Evolutionary conservation across 2,329 filamentous ascomycete species (phyloP), one percentile per base, ranked within the genome.

Genomic region (Intubia oerlemansii): DNA sequence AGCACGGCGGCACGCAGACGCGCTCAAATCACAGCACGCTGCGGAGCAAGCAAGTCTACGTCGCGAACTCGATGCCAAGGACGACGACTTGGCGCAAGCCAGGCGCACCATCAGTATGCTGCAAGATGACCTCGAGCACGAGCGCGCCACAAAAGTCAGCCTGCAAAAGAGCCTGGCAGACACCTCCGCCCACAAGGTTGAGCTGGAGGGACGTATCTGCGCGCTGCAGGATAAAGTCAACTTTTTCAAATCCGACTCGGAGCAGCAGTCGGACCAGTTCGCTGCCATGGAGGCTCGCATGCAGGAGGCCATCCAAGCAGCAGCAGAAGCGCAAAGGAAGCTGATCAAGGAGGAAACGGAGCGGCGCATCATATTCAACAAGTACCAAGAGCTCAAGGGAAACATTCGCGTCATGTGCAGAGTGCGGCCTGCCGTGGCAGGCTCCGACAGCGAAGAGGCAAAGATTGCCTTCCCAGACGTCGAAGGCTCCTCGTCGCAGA

Each of bases 401-500:
- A 98, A 98, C 45, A 98, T 98, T 43, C 76, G 88, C 13, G 88
- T 98, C 39, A 98, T 98, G 68, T 95, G 85, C 45, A 72, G 88
- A 46, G 85, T 95, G 17, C 74, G 90, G 23, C 88, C 88, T 1
- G 57, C 74, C 0, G 56, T 77, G 14, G 57, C 57, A 15, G 40
- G 49, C 1, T 49, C 54, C 1, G 72, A 77, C 32, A 70, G 71
- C 6, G 60, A 70, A 15, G 58, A 67, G 10, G 81, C 85, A 4
- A 65, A 67, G 28, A 78, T 95, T 37, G 59, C 65, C 3, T 92
- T 80, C 39, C 82, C 85, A 0, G 57, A 95, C 20, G 66, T 77
- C 11, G 79, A 80, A 34, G 88, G 91, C 16, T 78, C 76, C 24
- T 78, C 76, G 22, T 79, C 84, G 32, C 82, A 93, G 44, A 80